Conservation (phyloP, 2,329 filamentous ascomycete species). For the Septoria petroselini region DNA sequence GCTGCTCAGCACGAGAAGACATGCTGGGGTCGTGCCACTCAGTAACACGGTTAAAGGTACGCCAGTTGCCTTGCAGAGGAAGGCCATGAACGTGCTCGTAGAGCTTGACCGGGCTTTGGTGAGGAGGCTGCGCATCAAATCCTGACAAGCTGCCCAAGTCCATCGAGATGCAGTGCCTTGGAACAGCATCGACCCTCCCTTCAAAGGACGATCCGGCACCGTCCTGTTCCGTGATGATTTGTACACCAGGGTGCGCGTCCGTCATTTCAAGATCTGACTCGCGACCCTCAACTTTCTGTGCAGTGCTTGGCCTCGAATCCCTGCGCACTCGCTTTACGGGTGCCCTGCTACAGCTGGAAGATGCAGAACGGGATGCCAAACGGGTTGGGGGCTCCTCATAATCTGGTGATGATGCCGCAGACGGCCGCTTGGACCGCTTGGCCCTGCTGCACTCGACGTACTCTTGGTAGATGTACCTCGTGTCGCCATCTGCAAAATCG, state of each 20-base stretch:
- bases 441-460: constrained; percentile 21
- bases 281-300: neutral
- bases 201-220: neutral
- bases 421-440: constrained; percentile 16
- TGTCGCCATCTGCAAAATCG: constrained; percentile 18
- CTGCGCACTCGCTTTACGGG: constrained; percentile 14
- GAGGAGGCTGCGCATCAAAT: neutral
- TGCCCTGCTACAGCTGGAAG: constrained; percentile 12
- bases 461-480: constrained; percentile 17
- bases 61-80: constrained; percentile 6
- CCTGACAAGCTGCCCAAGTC: neutral
- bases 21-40: constrained; percentile 7
- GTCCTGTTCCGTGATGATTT: neutral
- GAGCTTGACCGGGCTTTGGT: neutral
- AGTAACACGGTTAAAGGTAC: constrained; percentile 6
- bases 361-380: constrained; percentile 21
- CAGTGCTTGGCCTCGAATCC: constrained; percentile 5
- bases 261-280: constrained; percentile 12
- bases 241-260: neutral
- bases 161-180: neutral
- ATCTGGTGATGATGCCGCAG: constrained; percentile 12
- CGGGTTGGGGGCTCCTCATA: constrained; percentile 10
- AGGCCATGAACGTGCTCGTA: constrained; percentile 6
- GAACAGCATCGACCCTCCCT: neutral
- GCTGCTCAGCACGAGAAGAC: constrained; percentile 6